Base-by-base conservation (phyloP, 140 eudicot species). In the Oenanthe javanica region DNA sequence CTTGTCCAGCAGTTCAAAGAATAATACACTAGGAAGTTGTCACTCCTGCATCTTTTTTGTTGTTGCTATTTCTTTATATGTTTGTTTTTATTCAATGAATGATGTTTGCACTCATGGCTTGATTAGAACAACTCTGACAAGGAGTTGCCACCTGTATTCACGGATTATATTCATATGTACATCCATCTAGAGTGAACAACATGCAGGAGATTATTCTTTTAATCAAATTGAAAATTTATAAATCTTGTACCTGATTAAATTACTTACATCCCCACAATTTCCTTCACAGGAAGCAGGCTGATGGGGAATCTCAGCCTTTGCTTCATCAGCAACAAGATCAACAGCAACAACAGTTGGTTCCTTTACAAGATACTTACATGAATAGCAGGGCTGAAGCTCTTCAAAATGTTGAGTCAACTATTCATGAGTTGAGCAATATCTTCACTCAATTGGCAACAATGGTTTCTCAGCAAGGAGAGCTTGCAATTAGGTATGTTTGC, bases 381-480 rank as follows among this genome's bases (percentile, higher is more conserved):
- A 97, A 92, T 72, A 94, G 98, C 81, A 90, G 98, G 89, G 97
- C 98, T 45, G 97, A 92, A 79, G 98, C 98, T 80, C 97, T 94
- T 80, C 98, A 94, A 49, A 94, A 87, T 63, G 98, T 94, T 0
- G 98, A 94, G 81, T 94, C 98, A 72, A 94, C 98, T 48, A 94
- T 94, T 85, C 96, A 92, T 77, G 98, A 94, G 82, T 86, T 94
- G 85, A 84, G 98, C 85, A 87, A 75, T 77, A 94, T 94, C 75
- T 94, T 94, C 83, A 94, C 97, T 38, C 98, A 94, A 79, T 86
- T 94, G 91, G 98, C 98, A 8, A 94, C 96, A 46, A 90, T 94
- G 96, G 98, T 94, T 81, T 92, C 98, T 81, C 97, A 94, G 87
- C 98, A 94, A 86, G 98, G 98, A 66, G 98, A 94, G 82, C 88